Base-by-base conservation (phyloP, 768 basidiomycete species). In the Coprinellus micaceus region DNA sequence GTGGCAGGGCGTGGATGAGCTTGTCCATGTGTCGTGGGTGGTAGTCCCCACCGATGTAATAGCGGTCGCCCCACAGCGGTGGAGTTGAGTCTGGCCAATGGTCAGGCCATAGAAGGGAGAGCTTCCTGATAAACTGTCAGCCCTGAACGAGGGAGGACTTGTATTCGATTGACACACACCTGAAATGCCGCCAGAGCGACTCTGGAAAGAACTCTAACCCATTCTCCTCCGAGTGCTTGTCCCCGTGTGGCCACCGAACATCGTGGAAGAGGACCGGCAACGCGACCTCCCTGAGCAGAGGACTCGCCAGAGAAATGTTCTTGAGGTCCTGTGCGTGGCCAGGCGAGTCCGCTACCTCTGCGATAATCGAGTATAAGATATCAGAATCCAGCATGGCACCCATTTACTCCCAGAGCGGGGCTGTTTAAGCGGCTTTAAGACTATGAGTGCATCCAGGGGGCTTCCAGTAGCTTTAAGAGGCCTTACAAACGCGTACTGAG, bases 101-200 rank as follows among this genome's bases (percentile, higher is more conserved):
- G 58, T 77, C 76, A 11, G 76, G 76, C 76, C 76, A 78, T 40
- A 71, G 64, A 2, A 78, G 61, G 50, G 67, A 63, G 33, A 77
- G 71, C 22, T 61, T 66, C 58, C 76, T 76, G 54, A 37, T 49
- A 44, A 33, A 17, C 33, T 17, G 39, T 43, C 19, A 43, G 13
- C 40, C 7, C 40, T 7, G 7, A 17, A 9, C 9, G 36, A 9
- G 9, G 15, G n/a, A 43, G 5, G 40, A 4, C 15, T 19, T 17
- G n/a, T 43, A 21, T 17, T 19, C 40, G 40, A 51, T 33, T 11
- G 22, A 11, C 2, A 61, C 72, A 61, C 61, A 73, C 75, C 65
- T 70, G 64, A 77, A 71, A 55, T 69, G 71, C 9, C 62, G 63
- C 75, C 73, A 74, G 22, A 77, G 57, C 2, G 57, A 58, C 52